A percentile compares a stretch with the other conserved stretches of the same genome.
Evolutionary conservation across 805 yeast genomes (phyloP).

Genomic region (Debaryomyces hansenii): DNA sequence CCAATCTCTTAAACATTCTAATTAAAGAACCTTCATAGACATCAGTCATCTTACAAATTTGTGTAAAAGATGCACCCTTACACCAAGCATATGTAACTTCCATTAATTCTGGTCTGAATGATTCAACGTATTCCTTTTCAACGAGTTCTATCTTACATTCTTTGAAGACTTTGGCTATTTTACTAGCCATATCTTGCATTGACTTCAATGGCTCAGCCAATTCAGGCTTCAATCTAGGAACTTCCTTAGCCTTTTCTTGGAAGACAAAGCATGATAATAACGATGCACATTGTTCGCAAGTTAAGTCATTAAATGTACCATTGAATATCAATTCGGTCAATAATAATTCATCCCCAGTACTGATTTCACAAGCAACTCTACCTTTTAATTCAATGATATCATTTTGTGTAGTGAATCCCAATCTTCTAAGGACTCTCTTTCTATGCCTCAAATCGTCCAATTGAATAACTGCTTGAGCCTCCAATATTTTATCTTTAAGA

Average conservation of each 20-base stretch:
- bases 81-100: constrained; percentile 98
- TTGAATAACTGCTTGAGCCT: constrained; percentile 90
- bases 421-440: constrained; percentile 86
- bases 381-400: constrained; percentile 97
- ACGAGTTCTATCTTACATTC: constrained; percentile 89
- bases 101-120: constrained; percentile 92
- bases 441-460: constrained; percentile 91
- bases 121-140: constrained; percentile 90
- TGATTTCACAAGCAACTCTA: constrained; percentile 94
- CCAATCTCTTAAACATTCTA: constrained; percentile 91
- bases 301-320: constrained; percentile 87
- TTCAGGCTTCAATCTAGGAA: constrained; percentile 83
- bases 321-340: constrained; percentile 92
- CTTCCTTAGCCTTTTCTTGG: constrained; percentile 91
- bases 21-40: constrained; percentile 96
- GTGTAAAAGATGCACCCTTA: constrained; percentile 92
- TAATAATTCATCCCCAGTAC: constrained; percentile 83
- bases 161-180: constrained; percentile 83
- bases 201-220: constrained; percentile 88
- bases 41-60: constrained; percentile 97
- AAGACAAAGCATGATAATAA: constrained; percentile 92
- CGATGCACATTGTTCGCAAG: constrained; percentile 90
- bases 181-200: constrained; percentile 86
- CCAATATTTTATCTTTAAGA: constrained; percentile 64
- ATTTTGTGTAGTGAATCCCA: constrained; percentile 81